Evolutionary conservation across 2,329 filamentous ascomycete species (phyloP).

Genomic region (Pestalotiopsis sp.): DNA sequence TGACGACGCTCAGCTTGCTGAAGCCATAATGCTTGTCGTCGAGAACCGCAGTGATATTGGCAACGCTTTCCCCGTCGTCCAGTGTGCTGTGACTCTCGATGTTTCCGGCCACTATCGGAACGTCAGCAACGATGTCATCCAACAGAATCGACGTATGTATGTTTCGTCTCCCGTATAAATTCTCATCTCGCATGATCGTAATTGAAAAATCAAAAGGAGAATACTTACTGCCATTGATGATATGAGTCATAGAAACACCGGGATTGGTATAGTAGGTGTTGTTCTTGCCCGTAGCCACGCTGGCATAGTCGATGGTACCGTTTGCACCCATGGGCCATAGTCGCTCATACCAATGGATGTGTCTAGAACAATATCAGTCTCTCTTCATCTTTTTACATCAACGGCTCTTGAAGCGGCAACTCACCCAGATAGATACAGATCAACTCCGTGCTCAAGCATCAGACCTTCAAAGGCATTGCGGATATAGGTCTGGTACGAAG

Average conservation of each 20-base stretch:
- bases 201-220: too few species aligned
- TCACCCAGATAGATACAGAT: constrained; percentile 45
- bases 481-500: constrained; percentile 26
- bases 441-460: constrained; percentile 59
- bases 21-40: constrained; percentile 11
- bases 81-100: constrained; percentile 6
- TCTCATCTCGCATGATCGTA: too few species aligned
- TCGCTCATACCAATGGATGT: constrained; percentile 8
- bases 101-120: background rate
- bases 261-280: constrained; percentile 9
- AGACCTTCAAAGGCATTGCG: constrained; percentile 54
- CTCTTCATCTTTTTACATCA: background rate
- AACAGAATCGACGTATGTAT: too few species aligned
- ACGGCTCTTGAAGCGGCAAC: too few species aligned
- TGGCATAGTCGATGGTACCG: constrained; percentile 2
- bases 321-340: constrained; percentile 7
- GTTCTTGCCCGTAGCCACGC: constrained; percentile 8
- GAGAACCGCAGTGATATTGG: background rate
- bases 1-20: constrained; percentile 9
- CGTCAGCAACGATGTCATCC: background rate
- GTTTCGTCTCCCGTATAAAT: too few species aligned
- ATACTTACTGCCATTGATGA: constrained; percentile 5
- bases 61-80: background rate
- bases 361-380: background rate
- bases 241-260: background rate